These are phyloP conservation scores for Clavispora asparagi DNA, from an alignment of 805 yeast genomes.

Conservation along the genomic window DNA sequence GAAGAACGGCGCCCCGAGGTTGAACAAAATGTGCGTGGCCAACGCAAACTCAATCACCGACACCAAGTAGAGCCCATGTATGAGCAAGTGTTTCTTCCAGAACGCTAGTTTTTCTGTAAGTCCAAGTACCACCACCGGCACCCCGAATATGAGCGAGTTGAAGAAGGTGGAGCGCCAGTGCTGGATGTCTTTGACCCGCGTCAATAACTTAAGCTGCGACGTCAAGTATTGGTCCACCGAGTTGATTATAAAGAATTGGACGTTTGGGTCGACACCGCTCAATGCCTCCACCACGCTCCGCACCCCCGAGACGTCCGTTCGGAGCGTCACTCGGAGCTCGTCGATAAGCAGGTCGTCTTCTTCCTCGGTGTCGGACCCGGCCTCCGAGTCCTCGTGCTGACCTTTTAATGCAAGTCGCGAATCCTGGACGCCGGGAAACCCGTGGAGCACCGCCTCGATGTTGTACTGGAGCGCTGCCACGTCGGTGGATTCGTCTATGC, in stretches of 20 bases:
- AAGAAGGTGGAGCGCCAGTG: conserved; percentile 62
- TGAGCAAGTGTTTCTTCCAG: conserved; percentile 27
- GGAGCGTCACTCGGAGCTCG: conserved; percentile 43
- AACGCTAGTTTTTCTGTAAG: conserved; percentile 40
- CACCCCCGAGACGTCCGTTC: conserved; percentile 51
- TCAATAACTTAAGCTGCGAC: conserved; percentile 63
- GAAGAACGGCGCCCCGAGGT: conserved; percentile 65
- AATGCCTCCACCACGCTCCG: conserved; percentile 51
- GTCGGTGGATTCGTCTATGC: conserved; percentile 25
- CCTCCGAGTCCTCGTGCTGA: conserved; percentile 12
- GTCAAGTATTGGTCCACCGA: conserved; percentile 49
- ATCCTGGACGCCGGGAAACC: conserved; percentile 24
- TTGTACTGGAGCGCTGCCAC: conserved; percentile 29
- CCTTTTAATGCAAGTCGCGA: conserved; percentile 21
- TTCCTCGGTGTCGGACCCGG: conserved; percentile 5
- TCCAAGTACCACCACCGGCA: conserved; percentile 53
- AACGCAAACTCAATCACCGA: conserved; percentile 55
- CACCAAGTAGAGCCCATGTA: conserved; percentile 63
- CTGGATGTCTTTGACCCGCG: conserved; percentile 64
- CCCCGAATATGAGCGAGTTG: conserved; percentile 49
- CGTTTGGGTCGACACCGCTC: conserved; percentile 45
- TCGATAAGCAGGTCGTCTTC: conserved; percentile 20
- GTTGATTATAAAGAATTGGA: conserved; percentile 44
- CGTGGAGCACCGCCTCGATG: conserved; percentile 33
- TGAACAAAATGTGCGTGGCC: conserved; percentile 57